These are phyloP conservation scores for Mycena belliarum DNA, from an alignment of 768 basidiomycete species.

Conservation along the genomic window DNA sequence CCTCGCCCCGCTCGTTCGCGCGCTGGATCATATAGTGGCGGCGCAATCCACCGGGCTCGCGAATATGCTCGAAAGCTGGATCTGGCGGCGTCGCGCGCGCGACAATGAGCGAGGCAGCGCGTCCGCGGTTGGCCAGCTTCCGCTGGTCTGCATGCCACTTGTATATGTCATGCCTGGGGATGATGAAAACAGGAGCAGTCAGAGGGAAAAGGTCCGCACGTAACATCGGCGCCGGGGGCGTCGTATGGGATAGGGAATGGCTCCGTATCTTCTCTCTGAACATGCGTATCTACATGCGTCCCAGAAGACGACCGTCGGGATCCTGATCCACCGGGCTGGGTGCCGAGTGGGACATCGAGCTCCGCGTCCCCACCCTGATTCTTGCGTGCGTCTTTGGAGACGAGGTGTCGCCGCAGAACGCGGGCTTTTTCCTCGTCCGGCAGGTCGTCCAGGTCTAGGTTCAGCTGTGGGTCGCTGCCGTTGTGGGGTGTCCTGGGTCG, in stretches of 20 bases:
- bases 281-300: constrained; percentile 13
- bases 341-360: constrained; percentile 31
- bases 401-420: constrained; percentile 78
- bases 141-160: constrained; percentile 87
- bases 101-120: constrained; percentile 71
- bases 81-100: constrained; percentile 51
- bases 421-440: constrained; percentile 84
- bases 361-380: constrained; percentile 18
- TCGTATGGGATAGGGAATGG: constrained; percentile 88
- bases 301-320: constrained; percentile 31
- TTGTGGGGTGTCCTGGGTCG: constrained; percentile 28
- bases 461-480: constrained; percentile 33
- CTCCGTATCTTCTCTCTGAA: constrained; percentile 54
- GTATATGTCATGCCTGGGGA: constrained; percentile 77
- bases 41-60: constrained; percentile 93
- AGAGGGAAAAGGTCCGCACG: constrained; percentile 56
- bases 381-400: constrained; percentile 68
- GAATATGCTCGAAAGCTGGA: constrained; percentile 89
- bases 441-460: constrained; percentile 56
- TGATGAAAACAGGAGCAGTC: constrained; percentile 18
- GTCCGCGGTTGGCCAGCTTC: constrained; percentile 58
- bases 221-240: constrained; percentile 87
- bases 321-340: constrained; percentile 20
- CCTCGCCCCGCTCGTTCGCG: constrained; percentile 64
- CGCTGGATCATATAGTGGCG: constrained; percentile 81